Evolutionary conservation across 129 eudicot species (phyloP).

Genomic region (Flaveria ramosissima): DNA sequence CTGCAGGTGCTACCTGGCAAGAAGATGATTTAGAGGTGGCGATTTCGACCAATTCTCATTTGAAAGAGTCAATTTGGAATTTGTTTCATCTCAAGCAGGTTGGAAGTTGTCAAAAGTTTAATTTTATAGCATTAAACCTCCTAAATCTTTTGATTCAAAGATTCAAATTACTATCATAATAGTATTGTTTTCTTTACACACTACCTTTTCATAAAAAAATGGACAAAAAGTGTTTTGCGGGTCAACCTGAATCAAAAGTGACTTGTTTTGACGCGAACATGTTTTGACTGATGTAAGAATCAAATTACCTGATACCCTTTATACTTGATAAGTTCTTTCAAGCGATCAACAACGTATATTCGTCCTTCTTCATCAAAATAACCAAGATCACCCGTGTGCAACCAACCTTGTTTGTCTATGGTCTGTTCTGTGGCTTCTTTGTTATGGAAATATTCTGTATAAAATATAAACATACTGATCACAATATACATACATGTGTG

Average conservation of each 20-base stretch:
- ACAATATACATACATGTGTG: background rate
- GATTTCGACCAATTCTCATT: background rate
- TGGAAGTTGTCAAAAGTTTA: background rate
- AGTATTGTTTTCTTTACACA: background rate
- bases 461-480: background rate
- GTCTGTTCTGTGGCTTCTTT: slow-evolving; percentile 78
- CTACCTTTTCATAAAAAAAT: background rate
- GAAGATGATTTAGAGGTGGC: slow-evolving; percentile 16
- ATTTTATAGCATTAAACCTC: background rate
- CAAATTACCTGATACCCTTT: slow-evolving; percentile 83
- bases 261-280: background rate
- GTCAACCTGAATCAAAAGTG: slow-evolving; percentile 1
- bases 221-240: background rate
- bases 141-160: background rate
- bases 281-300: slow-evolving; percentile 5
- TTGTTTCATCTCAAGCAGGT: slow-evolving; percentile 1
- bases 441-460: slow-evolving; percentile 76
- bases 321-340: slow-evolving; percentile 91
- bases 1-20: slow-evolving; percentile 93
- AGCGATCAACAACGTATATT: slow-evolving; percentile 75
- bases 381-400: slow-evolving; percentile 94
- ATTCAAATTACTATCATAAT: background rate
- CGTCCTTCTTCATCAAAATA: slow-evolving; percentile 88
- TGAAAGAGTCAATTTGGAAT: background rate
- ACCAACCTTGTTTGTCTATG: slow-evolving; percentile 83